Conservation (phyloP, 225 moss, liverwort and hornwort genomes). For the Antitrichia curtipendula region DNA sequence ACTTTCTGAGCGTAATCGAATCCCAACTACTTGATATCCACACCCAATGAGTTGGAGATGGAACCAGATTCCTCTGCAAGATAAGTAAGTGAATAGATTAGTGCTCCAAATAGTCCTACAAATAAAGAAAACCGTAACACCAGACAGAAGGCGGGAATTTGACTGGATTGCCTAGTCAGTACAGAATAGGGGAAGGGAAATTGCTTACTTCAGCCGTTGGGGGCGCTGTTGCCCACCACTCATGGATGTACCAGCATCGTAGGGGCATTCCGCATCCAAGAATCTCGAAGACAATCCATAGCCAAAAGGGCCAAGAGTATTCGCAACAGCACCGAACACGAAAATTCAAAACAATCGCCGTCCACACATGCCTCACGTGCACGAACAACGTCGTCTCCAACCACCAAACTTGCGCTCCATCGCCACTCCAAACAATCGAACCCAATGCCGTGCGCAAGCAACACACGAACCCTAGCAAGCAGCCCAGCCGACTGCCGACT, state of each 20-base stretch:
- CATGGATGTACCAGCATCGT: neutral
- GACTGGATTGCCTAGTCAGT: neutral
- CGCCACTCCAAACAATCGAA: neutral
- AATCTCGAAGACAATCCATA: neutral
- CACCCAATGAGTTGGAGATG: neutral
- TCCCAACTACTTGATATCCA: neutral
- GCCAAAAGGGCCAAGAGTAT: neutral
- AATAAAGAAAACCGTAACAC: neutral
- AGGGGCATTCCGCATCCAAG: neutral
- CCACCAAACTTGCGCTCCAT: neutral
- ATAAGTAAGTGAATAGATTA: neutral
- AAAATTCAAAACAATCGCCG: neutral
- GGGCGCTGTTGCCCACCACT: neutral
- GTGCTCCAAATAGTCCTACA: neutral
- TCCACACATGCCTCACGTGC: neutral
- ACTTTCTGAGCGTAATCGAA: neutral
- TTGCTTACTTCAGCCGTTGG: neutral
- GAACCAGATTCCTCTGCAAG: neutral
- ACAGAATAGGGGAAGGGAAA: neutral
- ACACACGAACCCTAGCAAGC: neutral
- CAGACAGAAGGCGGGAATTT: neutral
- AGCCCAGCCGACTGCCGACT: no score
- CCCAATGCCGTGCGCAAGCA: neutral
- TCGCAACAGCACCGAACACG: neutral
- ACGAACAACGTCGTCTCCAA: neutral